Evolutionary conservation across 805 yeast genomes (phyloP), one percentile per base, ranked within the genome.

Genomic region (Monosporozyma siamensis): DNA sequence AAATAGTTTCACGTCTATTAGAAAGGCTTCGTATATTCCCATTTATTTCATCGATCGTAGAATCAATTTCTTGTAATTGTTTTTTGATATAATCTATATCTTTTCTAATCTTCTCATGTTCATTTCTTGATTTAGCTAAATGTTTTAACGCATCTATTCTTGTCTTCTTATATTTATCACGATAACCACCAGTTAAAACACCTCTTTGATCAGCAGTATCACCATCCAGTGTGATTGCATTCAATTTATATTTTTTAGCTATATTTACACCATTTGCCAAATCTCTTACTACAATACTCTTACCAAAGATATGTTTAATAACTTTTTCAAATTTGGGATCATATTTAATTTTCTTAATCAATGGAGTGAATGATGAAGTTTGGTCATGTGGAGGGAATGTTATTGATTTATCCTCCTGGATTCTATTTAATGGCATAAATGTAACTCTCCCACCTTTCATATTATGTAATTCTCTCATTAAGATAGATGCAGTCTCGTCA

Each of bases 161-260:
- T 0, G 87, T 80, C 41, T 66, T 69, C 45, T 74, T 75, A 51
- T 70, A 74, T 18, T 51, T 53, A 52, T 85, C 92, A 50, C 84
- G 74, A 53, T 74, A 86, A 39, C 97, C 97, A 62, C 97, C 97
- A 20, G 86, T 78, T 36, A 92, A 61, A 2, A 82, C 83, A 61
- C 98, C 98, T 49, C 71, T 76, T 38, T 77, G 78, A 52, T 86
- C 94, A 39, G 86, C 86, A 49, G 86, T 70, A 58, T 92, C 97
- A 51, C 98, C 98, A 59, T 86, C 95, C 14, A 90, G 65, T 0
- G 98, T 92, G 12, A 92, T 82, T 1, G 95, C 84, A 51, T 75
- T 79, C 20, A 89, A 63, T 24, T 75, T 74, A 57, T 69, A 74
- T 8, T 66, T 61, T 38, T 74, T 74, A 0, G 95, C 79, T 23